Conservation (phyloP, 768 basidiomycete species). For the Kondoa malvinella region DNA sequence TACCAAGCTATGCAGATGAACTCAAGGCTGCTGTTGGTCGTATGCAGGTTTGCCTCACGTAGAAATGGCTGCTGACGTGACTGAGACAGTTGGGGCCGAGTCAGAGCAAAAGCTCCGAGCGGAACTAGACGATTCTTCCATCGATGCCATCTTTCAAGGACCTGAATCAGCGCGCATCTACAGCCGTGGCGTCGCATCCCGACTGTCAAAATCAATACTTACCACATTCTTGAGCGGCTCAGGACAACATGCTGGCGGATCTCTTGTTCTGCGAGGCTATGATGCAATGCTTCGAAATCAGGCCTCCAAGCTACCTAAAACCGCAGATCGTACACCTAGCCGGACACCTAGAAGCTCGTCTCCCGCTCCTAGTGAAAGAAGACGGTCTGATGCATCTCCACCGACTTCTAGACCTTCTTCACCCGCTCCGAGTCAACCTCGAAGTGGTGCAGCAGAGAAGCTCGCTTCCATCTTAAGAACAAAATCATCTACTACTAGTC, state of each 20-base stretch:
- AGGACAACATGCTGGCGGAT: background rate
- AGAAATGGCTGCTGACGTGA: no score
- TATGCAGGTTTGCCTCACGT: no score
- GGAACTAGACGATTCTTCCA: constrained; percentile 16
- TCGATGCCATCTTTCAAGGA: constrained; percentile 25
- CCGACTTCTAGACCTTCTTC: background rate
- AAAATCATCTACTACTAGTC: background rate
- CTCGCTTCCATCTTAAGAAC: background rate
- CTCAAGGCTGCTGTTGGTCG: constrained; percentile 20
- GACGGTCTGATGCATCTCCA: background rate
- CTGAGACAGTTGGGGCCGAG: constrained; percentile 20
- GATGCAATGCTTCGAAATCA: constrained; percentile 13
- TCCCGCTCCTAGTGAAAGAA: background rate
- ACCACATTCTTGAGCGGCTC: constrained; percentile 16
- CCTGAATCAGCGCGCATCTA: constrained; percentile 17
- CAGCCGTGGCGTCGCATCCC: constrained; percentile 4
- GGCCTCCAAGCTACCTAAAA: background rate
- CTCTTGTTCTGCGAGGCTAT: constrained; percentile 15
- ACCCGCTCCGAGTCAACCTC: background rate
- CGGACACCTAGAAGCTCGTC: background rate
- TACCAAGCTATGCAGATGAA: constrained; percentile 20
- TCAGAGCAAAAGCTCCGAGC: constrained; percentile 22
- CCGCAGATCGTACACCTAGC: background rate
- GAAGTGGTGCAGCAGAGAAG: background rate
- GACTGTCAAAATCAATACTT: constrained; percentile 15